Conservation (phyloP, 169 alveolate species). For the Babesia bigemina region DNA sequence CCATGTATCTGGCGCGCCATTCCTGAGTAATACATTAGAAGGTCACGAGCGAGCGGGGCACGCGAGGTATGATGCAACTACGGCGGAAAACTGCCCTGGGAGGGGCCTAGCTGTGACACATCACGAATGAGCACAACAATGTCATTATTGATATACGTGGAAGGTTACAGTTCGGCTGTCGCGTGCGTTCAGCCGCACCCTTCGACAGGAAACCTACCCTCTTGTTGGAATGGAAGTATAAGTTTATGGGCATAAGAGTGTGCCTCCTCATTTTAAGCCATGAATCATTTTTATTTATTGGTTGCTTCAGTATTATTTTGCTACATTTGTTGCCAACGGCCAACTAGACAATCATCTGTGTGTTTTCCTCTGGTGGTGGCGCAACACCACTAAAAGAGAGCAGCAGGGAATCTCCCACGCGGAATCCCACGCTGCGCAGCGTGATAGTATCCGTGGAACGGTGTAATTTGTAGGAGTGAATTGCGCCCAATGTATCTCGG, state of each 20-base stretch:
- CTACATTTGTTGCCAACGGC: background rate
- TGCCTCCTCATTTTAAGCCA: constrained; percentile 24
- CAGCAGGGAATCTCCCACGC: constrained; percentile 40
- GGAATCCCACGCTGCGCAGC: constrained; percentile 16
- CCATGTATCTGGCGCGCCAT: constrained; percentile 70
- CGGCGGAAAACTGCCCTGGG: background rate
- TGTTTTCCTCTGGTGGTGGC: constrained; percentile 8
- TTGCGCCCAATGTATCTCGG: constrained; percentile 8
- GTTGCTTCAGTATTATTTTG: too few species aligned
- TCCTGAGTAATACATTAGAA: constrained; percentile 40
- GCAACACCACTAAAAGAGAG: constrained; percentile 36
- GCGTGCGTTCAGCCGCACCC: constrained; percentile 30
- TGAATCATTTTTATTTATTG: constrained; percentile 11
- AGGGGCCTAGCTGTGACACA: background rate
- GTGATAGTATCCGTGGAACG: constrained; percentile 3
- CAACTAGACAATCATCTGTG: background rate
- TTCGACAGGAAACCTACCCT: constrained; percentile 27
- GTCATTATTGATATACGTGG: background rate
- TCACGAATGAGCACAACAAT: background rate
- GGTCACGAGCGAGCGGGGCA: background rate
- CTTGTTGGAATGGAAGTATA: constrained; percentile 56
- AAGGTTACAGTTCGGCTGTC: background rate
- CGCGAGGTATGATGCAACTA: background rate
- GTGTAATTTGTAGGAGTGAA: constrained; percentile 5
- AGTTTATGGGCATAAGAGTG: constrained; percentile 38